Evolutionary conservation across 768 basidiomycete species (phyloP), one percentile per base, ranked within the genome.

Genomic region (Trametes cingulata): DNA sequence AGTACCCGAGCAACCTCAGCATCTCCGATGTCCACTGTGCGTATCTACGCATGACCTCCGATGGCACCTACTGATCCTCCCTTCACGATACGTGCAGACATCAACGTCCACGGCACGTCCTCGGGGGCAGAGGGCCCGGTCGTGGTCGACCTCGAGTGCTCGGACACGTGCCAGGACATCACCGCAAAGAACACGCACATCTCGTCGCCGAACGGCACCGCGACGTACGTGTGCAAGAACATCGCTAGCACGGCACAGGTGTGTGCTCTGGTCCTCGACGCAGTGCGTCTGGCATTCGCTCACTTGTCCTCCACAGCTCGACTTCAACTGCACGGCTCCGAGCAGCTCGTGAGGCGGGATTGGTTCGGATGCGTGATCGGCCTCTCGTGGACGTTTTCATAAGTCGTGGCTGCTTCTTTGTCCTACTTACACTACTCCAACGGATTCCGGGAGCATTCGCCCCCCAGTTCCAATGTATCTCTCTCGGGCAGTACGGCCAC

Each of bases 1-100:
- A 76, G 63, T 78, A 70, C 66, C 78, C 76, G 13, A 74, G 72
- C 62, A 71, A 62, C 15, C 46, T 75, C 15, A 68, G 53, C 29
- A 78, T 81, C 56, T 79, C 76, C 27, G 76, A 81, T 57, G 69
- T 80, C 12, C 77, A 77, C 56, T 79, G 74, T 77, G 51, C 39
- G 76, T 67, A 17, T 29, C 49, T 47, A 45, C 46, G 10, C 12
- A 39, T 19, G 25, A 35, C 22, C 12, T 48, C 20, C 15, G 36
- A 25, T 36, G 19, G 45, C 50, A 22, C 33, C 24, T 35, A 19
- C 37, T 10, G 33, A 39, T 25, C 25, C 22, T 17, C 33, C n/a
- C 3, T 17, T 12, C 39, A 61, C 6, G 24, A 24, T n/a, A n/a
- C n/a, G n/a, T 40, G 33, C 50, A 77, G 71, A 72, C 64, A 71